Evolutionary conservation across 2,329 filamentous ascomycete species (phyloP), one percentile per base, ranked within the genome.

Genomic region (Apiospora phragmitis): DNA sequence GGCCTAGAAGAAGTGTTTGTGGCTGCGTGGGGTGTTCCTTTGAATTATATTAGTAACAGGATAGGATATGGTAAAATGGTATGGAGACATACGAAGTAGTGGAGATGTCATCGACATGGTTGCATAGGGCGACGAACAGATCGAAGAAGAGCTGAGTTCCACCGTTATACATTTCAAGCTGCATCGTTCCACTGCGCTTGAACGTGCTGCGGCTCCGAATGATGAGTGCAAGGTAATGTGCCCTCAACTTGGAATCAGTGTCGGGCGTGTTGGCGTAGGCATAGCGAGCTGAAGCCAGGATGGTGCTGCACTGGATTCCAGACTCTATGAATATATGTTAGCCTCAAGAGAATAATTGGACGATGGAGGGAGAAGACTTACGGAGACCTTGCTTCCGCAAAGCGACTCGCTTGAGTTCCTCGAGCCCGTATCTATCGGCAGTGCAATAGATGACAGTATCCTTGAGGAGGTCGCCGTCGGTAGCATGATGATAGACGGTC

Each of bases 141-240:
- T 97, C 95, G 79, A 97, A 98, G 85, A 97, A 97, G 71, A 97
- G 86, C 78, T 93, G 88, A 0, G 86, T 93, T 69, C 94, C 94
- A 38, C 95, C 95, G 72, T 90, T 89, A 80, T 93, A 93, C 94
- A 98, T 97, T 84, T 97, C 94, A 75, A 93, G 89, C 83, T 97
- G 95, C 94, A 97, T 97, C 4, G 94, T 97, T 69, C 94, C 94
- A 81, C 94, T 97, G 70, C 94, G 88, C 86, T 97, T 97, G 83
- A 98, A 97, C 2, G 94, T 97, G 78, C 89, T 89, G 75, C 95
- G 90, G 76, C 92, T 94, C 74, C 94, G 91, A 79, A 97, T 97
- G 82, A 97, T 97, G 78, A 97, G 90, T 24, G 95, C 94, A 47
- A 97, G 90, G 77, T 97, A 98, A 82, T 97, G 94, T 32, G 94